phyloP scores from a whole-genome alignment of 257 asterid genomes.

The Ocimum tenuiflorum region DNA sequence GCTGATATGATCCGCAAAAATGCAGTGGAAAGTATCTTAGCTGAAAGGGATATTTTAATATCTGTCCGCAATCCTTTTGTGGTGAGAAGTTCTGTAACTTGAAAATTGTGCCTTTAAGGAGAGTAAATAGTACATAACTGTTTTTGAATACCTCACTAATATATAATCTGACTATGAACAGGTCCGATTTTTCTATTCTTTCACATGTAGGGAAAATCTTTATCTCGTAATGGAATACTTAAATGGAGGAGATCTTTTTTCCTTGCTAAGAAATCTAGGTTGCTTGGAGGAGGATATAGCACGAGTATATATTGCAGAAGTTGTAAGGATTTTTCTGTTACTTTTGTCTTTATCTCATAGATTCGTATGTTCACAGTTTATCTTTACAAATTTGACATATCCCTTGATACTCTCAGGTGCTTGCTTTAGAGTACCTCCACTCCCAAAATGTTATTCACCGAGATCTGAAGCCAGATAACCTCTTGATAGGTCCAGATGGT shows the following conservation, averaged over 20 bases:
- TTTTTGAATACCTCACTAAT: conserved; percentile 38
- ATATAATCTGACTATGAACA: conserved; percentile 54
- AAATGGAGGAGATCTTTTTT: conserved; percentile 97
- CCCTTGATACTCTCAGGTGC: conserved; percentile 55
- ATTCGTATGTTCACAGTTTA: conserved; percentile 22
- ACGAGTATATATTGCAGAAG: conserved; percentile 90
- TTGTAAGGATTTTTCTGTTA: conserved; percentile 56
- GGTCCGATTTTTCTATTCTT: conserved; percentile 99
- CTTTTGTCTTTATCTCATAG: conserved; percentile 3
- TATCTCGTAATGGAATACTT: conserved; percentile 97
- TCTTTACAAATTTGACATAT: conserved; percentile 18
- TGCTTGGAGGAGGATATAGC: conserved; percentile 96
- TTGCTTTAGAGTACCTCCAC: conserved; percentile 94
- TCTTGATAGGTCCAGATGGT: conserved; percentile 93
- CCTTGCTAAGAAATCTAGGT: conserved; percentile 79
- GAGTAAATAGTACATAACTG: conserved; percentile 3
- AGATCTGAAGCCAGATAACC: conserved; percentile 97
- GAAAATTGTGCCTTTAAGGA: conserved; percentile 13
- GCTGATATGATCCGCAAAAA: conserved; percentile 96
- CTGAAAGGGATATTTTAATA: conserved; percentile 93
- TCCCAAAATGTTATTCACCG: conserved; percentile 84
- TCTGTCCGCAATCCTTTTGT: conserved; percentile 98
- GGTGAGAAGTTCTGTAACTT: conserved; percentile 48
- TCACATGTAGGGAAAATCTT: conserved; percentile 98
- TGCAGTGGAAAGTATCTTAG: conserved; percentile 92